phyloP scores from a whole-genome alignment of 768 basidiomycete genomes.

The Suillus occidentalis region DNA sequence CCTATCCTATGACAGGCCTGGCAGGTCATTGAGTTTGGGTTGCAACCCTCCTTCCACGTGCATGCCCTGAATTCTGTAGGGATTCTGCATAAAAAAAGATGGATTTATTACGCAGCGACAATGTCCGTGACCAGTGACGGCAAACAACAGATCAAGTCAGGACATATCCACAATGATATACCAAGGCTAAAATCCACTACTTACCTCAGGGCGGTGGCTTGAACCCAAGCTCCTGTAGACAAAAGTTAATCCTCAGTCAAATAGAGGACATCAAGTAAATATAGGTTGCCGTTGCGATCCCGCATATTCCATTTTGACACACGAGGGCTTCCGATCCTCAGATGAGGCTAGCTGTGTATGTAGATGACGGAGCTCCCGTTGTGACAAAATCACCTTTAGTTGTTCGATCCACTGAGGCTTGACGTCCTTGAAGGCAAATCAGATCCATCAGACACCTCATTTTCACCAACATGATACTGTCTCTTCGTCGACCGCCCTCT shows the following conservation, averaged over 20 bases:
- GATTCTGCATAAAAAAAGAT: no score
- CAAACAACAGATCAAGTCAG: not conserved
- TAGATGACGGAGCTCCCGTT: slow-evolving; percentile 19
- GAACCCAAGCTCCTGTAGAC: no score
- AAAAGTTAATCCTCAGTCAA: no score
- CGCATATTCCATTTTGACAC: slow-evolving; percentile 15
- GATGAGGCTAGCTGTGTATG: slow-evolving; percentile 7
- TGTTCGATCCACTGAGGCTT: not conserved
- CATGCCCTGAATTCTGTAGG: no score
- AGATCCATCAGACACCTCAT: not conserved
- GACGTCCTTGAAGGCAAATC: not conserved
- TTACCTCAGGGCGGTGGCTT: not conserved
- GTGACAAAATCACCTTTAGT: not conserved
- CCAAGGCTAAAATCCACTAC: not conserved
- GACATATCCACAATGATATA: not conserved
- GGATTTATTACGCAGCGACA: no score
- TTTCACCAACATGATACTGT: not conserved
- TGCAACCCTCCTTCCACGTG: no score
- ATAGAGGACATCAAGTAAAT: not conserved
- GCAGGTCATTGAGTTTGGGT: no score
- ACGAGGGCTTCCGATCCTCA: slow-evolving; percentile 17
- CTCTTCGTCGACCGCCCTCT: slow-evolving; percentile 5
- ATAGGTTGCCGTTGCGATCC: not conserved
- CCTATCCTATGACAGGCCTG: no score
- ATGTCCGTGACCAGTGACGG: not conserved